Percentiles rank a stretch among this genome's conserved stretches.
Conservation (phyloP, 1,139 yeast genomes). For the Protomyces arabidopsidicola region DNA sequence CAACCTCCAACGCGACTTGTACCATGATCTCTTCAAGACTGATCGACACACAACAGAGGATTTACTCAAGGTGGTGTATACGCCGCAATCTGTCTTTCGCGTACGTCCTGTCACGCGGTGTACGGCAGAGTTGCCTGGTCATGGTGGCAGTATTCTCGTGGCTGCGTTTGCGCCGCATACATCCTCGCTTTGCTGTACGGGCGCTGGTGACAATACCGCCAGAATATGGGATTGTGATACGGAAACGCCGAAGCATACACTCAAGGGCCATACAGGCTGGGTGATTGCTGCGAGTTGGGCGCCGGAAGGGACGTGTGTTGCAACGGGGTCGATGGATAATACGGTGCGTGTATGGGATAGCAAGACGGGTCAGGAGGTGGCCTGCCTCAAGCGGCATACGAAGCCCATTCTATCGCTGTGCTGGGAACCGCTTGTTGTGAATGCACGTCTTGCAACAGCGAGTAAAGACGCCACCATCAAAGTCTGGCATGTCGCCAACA, state of each 20-base stretch:
- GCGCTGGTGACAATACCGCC: slow-evolving; percentile 97
- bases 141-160: slow-evolving; percentile 86
- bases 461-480: slow-evolving; percentile 89
- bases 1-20: slow-evolving; percentile 76
- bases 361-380: slow-evolving; percentile 61
- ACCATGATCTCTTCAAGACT: slow-evolving; percentile 75
- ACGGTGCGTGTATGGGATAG: slow-evolving; percentile 81
- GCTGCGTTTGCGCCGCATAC: slow-evolving; percentile 92
- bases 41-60: slow-evolving; percentile 89
- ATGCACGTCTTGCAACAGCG: slow-evolving; percentile 75
- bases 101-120: slow-evolving; percentile 89
- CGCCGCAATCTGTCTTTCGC: slow-evolving; percentile 92
- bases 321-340: slow-evolving; percentile 95
- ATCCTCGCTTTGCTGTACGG: slow-evolving; percentile 74
- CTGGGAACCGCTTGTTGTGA: slow-evolving; percentile 89
- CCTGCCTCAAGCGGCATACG: slow-evolving; percentile 69
- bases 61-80: slow-evolving; percentile 79
- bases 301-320: slow-evolving; percentile 84
- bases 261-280: slow-evolving; percentile 88
- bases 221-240: slow-evolving; percentile 97
- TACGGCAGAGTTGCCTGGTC: slow-evolving; percentile 90
- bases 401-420: slow-evolving; percentile 86
- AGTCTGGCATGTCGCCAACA: slow-evolving; percentile 81
- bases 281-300: slow-evolving; percentile 91
- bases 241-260: slow-evolving; percentile 77